Evolutionary conservation across 345 rosid species (phyloP).

Genomic region (Populus deltoides): DNA sequence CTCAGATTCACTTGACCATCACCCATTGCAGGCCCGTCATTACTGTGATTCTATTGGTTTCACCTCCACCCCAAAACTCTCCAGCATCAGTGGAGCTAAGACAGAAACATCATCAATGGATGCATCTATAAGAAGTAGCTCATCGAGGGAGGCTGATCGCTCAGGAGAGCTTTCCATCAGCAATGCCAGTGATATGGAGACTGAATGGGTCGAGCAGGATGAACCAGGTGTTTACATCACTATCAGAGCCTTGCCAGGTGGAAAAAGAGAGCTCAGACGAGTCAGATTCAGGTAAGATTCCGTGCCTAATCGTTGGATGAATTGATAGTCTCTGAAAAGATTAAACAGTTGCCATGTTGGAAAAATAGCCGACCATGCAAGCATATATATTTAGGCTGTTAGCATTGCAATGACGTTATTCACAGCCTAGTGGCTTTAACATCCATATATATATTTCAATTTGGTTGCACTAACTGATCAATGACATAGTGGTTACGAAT

Average conservation of each 20-base stretch:
- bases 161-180: slow-evolving; percentile 35
- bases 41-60: slow-evolving; percentile 64
- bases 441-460: neutral
- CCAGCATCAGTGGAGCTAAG: slow-evolving; percentile 87
- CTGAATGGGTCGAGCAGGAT: slow-evolving; percentile 39
- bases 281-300: slow-evolving; percentile 36
- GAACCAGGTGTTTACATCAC: slow-evolving; percentile 39
- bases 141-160: slow-evolving; percentile 36
- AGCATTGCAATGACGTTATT: neutral
- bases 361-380: neutral
- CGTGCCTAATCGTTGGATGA: neutral
- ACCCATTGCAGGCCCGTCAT: slow-evolving; percentile 22
- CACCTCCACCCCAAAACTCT: slow-evolving; percentile 83
- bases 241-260: slow-evolving; percentile 31
- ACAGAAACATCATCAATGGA: slow-evolving; percentile 90
- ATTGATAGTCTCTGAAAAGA: slow-evolving; percentile 13
- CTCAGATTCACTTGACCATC: slow-evolving; percentile 33
- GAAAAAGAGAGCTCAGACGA: slow-evolving; percentile 35
- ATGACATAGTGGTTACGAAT: neutral
- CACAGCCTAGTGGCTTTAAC: neutral
- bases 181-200: slow-evolving; percentile 40
- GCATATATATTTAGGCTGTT: neutral
- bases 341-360: neutral
- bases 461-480: neutral
- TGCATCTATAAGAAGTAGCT: slow-evolving; percentile 27